phyloP scores from a whole-genome alignment of 257 asterid species.

The Primulina eburnea region DNA sequence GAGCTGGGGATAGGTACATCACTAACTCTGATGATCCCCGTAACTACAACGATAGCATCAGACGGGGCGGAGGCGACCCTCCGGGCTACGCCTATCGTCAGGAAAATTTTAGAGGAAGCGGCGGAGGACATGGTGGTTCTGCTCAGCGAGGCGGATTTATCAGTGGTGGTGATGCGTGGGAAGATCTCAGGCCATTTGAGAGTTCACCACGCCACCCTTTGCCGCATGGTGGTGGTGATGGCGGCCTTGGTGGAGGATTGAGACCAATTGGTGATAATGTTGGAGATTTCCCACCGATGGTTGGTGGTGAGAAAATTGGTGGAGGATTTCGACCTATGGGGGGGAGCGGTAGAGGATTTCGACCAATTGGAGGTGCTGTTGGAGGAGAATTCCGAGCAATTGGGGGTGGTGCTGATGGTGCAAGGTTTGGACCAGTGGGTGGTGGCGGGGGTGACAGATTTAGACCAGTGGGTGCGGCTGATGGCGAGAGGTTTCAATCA shows the following conservation, averaged over 20 bases:
- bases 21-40: slow-evolving; percentile 34
- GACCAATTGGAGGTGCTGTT: slow-evolving; percentile 28
- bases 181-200: slow-evolving; percentile 39
- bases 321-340: slow-evolving; percentile 36
- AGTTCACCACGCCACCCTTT: slow-evolving; percentile 51
- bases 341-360: slow-evolving; percentile 36
- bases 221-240: slow-evolving; percentile 36
- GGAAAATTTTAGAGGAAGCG: slow-evolving; percentile 36
- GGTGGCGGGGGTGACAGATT: slow-evolving; percentile 17
- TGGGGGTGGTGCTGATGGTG: slow-evolving; percentile 18
- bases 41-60: slow-evolving; percentile 21
- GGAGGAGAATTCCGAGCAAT: slow-evolving; percentile 22
- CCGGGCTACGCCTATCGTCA: slow-evolving; percentile 32
- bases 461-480: slow-evolving; percentile 24
- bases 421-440: background rate
- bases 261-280: slow-evolving; percentile 37
- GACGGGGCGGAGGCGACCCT: slow-evolving; percentile 18
- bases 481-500: background rate
- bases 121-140: slow-evolving; percentile 36
- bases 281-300: slow-evolving; percentile 31
- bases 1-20: slow-evolving; percentile 43
- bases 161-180: slow-evolving; percentile 39
- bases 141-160: slow-evolving; percentile 32
- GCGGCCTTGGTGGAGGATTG: slow-evolving; percentile 30
- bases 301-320: slow-evolving; percentile 17